These are phyloP conservation scores for Globisporangium barbulae DNA, from an alignment of 352 stramenopile genomes.

Conservation along the genomic window DNA sequence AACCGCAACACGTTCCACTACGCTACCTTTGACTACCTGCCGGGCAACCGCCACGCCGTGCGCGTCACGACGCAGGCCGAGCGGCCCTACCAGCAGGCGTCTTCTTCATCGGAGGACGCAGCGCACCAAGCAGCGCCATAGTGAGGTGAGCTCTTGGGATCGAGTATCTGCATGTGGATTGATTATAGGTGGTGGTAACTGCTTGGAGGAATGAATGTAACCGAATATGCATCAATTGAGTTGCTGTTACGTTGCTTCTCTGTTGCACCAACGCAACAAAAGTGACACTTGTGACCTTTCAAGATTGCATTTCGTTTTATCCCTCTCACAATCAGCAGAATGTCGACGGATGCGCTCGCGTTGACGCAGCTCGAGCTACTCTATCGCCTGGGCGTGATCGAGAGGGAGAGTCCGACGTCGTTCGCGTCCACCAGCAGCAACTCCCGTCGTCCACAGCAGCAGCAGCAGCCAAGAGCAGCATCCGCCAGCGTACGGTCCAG, in stretches of 20 bases:
- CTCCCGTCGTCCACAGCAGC: neutral
- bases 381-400: slow-evolving; percentile 43
- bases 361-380: slow-evolving; percentile 49
- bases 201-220: neutral
- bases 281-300: neutral
- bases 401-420: slow-evolving; percentile 16
- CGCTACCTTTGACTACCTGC: slow-evolving; percentile 37
- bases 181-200: neutral
- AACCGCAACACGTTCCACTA: slow-evolving; percentile 32
- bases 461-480: neutral
- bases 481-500: neutral
- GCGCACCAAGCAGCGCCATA: neutral
- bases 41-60: slow-evolving; percentile 31
- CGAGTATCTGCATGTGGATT: neutral
- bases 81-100: slow-evolving; percentile 22
- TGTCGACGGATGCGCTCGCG: slow-evolving; percentile 20
- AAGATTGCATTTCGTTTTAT: neutral
- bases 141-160: neutral
- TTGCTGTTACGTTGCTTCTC: neutral
- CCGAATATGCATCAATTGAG: neutral
- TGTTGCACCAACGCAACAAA: neutral
- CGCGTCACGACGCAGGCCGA: slow-evolving; percentile 33
- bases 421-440: neutral
- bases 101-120: neutral
- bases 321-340: neutral